Base-by-base conservation (phyloP, 108 stramenopile genomes). In the Cyclotella baltica region DNA sequence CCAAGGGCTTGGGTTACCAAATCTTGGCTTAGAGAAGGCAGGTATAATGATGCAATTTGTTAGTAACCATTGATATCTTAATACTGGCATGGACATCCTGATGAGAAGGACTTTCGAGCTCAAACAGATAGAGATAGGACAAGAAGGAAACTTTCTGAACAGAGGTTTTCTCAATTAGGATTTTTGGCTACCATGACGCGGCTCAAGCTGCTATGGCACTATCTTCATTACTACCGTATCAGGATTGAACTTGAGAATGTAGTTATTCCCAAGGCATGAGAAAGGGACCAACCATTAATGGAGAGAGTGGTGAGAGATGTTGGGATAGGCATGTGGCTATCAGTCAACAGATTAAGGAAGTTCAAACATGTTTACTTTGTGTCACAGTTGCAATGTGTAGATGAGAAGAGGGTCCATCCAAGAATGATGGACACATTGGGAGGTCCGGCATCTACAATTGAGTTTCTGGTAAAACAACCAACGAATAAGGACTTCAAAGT, bases 1-100 rank as follows among this genome's bases (percentile, higher is more conserved):
- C 20, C 65, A 67, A 30, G 65, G 65, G 2, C 47, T 67, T 3
- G 65, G 65, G 3, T 30, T 67, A 50, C 65, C 65, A 4, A 73
- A 73, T 38, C 30, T 63, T 16, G 29, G 15, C 2, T 19, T 63
- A 9, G 19, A 61, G 3, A 50, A 31, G 11, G 30, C 64, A 0
- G 50, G 62, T 0, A 8, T 25, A 22, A 43, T 28, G 18, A 10
- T 74, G 0, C 1, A 1, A 0, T 55, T 37, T 4, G 5, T 74
- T 6, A 50, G 36, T 33, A 18, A 51, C 9, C 30, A 27, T 2
- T 74, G 73, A 62, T 58, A 30, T 31, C 30, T 62, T 4, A 0
- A 5, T 3, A 18, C 29, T 16, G 40, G 59, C 19, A 3, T 11
- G 9, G 29, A 37, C 57, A 1, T 1, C 1, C 13, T 28, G 18